Percentiles rank a stretch among this genome's conserved stretches.
phyloP scores from a whole-genome alignment of 2,329 filamentous ascomycete species.

The Pseudogymnoascus sp. region DNA sequence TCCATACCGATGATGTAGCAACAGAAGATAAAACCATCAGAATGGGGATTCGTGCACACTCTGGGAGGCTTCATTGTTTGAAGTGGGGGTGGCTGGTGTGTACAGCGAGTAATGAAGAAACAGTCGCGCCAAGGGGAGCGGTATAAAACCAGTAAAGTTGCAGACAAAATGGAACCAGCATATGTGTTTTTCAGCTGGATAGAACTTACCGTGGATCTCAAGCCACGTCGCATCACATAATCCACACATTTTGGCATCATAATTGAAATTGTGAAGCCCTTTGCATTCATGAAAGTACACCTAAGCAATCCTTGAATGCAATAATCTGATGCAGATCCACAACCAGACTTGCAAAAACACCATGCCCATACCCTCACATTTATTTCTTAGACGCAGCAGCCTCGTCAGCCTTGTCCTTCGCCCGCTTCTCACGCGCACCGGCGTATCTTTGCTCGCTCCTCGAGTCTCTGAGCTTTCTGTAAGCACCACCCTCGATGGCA shows the following conservation, averaged over 20 bases:
- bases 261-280: conserved; percentile 14
- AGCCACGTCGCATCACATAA: neutral
- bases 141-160: neutral
- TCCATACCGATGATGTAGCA: neutral
- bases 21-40: neutral
- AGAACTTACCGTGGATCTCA: neutral
- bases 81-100: neutral
- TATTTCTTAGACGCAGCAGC: conserved; percentile 78
- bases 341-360: conserved; percentile 24
- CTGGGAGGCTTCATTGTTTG: neutral
- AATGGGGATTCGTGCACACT: neutral
- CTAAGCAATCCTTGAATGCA: conserved; percentile 27
- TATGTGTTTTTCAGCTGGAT: neutral
- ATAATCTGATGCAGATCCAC: conserved; percentile 23
- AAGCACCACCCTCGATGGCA: conserved; percentile 73
- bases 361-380: conserved; percentile 27
- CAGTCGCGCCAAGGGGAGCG: neutral
- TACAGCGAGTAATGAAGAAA: neutral
- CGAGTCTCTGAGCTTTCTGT: conserved; percentile 73
- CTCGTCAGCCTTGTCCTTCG: conserved; percentile 77
- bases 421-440: conserved; percentile 88
- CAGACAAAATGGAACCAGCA: neutral
- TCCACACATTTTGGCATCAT: conserved; percentile 1
- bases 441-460: conserved; percentile 74
- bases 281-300: conserved; percentile 32